Conservation (phyloP, 495 filamentous ascomycete species). For the Penicillium ucsense region DNA sequence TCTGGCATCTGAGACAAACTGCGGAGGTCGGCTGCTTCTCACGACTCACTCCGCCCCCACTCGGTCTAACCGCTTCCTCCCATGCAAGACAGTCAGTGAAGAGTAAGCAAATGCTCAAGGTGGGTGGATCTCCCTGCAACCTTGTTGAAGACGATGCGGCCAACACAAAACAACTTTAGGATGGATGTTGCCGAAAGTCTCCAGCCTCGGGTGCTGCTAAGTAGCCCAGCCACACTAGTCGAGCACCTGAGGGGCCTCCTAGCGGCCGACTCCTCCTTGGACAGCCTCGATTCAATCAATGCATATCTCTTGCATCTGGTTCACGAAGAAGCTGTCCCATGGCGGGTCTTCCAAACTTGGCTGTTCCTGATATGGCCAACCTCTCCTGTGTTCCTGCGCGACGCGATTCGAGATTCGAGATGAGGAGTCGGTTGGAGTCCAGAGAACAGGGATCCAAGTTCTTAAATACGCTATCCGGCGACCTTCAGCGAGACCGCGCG, state of each 20-base stretch:
- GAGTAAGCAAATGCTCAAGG: too few relatives aligned
- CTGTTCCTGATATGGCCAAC: neutral
- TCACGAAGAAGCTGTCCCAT: neutral
- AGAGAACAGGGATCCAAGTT: neutral
- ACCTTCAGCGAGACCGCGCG: neutral
- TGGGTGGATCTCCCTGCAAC: too few relatives aligned
- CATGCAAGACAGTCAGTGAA: too few relatives aligned
- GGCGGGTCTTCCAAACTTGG: neutral
- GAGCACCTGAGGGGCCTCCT: neutral
- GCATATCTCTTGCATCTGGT: neutral
- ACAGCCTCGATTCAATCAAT: neutral
- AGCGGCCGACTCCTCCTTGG: neutral
- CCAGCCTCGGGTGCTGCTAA: neutral
- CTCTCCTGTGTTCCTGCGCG: neutral
- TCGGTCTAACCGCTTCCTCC: too few relatives aligned
- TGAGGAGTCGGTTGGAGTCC: neutral
- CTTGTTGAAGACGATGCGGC: too few relatives aligned
- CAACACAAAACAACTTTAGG: neutral
- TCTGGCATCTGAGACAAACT: too few relatives aligned
- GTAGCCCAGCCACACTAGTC: neutral
- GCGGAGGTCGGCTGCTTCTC: too few relatives aligned
- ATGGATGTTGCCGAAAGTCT: neutral
- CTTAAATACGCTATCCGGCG: neutral
- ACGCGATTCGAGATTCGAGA: neutral
- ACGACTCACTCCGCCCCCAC: too few relatives aligned